Evolutionary conservation across 441 rosid species (phyloP), one percentile per base, ranked within the genome.

Genomic region (Euphorbia celastroides): DNA sequence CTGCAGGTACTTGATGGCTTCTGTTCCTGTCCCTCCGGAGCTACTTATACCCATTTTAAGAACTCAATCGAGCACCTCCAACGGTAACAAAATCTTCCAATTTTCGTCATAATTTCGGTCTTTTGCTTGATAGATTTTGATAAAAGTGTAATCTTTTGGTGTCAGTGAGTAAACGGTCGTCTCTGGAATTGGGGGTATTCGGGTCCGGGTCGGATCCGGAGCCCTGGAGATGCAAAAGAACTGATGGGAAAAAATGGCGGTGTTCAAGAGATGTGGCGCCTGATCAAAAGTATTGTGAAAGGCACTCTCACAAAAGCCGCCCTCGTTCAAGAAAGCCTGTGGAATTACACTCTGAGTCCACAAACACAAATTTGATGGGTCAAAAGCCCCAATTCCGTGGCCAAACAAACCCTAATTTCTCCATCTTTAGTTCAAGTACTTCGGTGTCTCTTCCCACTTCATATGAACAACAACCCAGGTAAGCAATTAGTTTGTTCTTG

Each of bases 321-420:
- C 88, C 84, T 74, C 92, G 92, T 87, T 87, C 92, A 87, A 87
- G 92, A 87, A 87, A 87, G 92, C 88, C 70, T 75, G 79, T 75
- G 79, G 79, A 75, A 75, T 55, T 64, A 48, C 75, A 70, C 7
- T 11, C 70, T 1, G 65, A 70, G 30, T 54, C 68, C 64, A 66
- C 69, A 68, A 61, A 12, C 41, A 13, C 68, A 59, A 65, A 25
- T 17, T 65, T 66, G 70, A 38, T 75, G 28, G 72, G 70, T 62
- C 77, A 77, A 44, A 77, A 69, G 63, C 46, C 75, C 27, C 70
- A 68, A 71, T 69, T 73, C 66, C 79, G 76, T 27, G 75, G 64
- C 67, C 83, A 75, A 62, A 25, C 75, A 2, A 22, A 66, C 34
- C 60, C 48, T 62, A 74, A 70, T 70, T 70, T 74, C n/a, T 56